Evolutionary conservation across 176 grass and related monocot genomes (phyloP), one percentile per base, ranked within the genome.

Genomic region (Panicum miliaceum): DNA sequence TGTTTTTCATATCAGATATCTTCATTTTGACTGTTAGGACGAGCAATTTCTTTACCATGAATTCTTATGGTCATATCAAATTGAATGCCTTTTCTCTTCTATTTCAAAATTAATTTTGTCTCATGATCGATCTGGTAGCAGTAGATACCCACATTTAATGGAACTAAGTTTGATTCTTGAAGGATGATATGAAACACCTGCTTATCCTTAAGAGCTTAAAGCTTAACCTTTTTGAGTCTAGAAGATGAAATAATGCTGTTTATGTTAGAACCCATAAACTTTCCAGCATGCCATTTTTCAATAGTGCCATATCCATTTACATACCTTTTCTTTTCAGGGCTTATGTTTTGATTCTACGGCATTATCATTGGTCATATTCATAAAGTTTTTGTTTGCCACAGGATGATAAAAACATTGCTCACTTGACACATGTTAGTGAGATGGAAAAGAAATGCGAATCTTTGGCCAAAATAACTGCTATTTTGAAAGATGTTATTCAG

Each of bases 401-500:
- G 96, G 93, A 99, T 95, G 96, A 99, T 89, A 96, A 96, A 89
- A 99, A 96, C 61, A 88, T 99, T 89, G 93, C 93, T 46, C 93
- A 96, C 81, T 89, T 99, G 76, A 99, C 91, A 50, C 96, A 99
- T 86, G 96, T 99, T 71, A 96, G 96, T 89, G 96, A 99, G 79
- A 99, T 99, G 96, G 93, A 99, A 85, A 99, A 96, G 65, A 99
- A 99, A 61, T 99, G 93, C 37, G 89, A 96, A 56, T 99, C 96
- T 51, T 93, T 99, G 85, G 89, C 93, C 54, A 94, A 88, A 94
- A 99, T 99, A 59, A 99, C 96, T 73, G 32, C 96, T 80, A 96
- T 99, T 84, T 84, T 99, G 89, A 99, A 99, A 87, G 96, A 99
- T 94, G 96, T 99, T 40, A 99, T 99, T 79, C 96, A 99, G 68